Evolutionary conservation across 768 basidiomycete genomes (phyloP).

Genomic region (Calvatia gigantea): DNA sequence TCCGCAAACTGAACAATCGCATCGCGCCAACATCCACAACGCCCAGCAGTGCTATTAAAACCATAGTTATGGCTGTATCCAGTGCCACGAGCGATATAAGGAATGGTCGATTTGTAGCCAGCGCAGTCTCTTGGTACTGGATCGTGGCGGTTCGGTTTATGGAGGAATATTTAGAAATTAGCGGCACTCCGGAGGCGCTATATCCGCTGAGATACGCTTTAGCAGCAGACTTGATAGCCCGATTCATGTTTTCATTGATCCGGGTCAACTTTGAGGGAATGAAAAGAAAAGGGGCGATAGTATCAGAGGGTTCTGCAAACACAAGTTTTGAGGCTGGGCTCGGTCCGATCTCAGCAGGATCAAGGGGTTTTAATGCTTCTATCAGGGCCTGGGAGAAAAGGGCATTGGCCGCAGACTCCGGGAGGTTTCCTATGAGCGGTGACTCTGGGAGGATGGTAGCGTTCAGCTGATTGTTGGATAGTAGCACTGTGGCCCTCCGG

Average conservation of each 20-base stretch:
- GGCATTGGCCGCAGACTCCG: background rate
- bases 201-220: background rate
- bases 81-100: background rate
- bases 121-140: background rate
- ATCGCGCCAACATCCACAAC: background rate
- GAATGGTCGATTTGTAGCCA: background rate
- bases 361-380: background rate
- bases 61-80: background rate
- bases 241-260: background rate
- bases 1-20: background rate
- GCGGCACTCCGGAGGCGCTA: too few species aligned
- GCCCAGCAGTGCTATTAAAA: background rate
- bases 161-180: background rate
- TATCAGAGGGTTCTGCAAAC: background rate
- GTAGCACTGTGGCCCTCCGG: background rate
- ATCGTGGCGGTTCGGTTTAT: background rate
- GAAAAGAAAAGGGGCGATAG: too few species aligned
- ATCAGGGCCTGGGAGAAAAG: background rate
- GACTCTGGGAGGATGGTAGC: too few species aligned
- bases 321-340: background rate
- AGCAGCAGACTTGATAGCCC: background rate
- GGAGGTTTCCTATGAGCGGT: background rate
- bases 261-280: background rate
- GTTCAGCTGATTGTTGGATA: background rate
- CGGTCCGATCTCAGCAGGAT: too few species aligned